These are phyloP conservation scores for Centella asiatica DNA, from an alignment of 129 eudicot genomes.

Conservation along the genomic window DNA sequence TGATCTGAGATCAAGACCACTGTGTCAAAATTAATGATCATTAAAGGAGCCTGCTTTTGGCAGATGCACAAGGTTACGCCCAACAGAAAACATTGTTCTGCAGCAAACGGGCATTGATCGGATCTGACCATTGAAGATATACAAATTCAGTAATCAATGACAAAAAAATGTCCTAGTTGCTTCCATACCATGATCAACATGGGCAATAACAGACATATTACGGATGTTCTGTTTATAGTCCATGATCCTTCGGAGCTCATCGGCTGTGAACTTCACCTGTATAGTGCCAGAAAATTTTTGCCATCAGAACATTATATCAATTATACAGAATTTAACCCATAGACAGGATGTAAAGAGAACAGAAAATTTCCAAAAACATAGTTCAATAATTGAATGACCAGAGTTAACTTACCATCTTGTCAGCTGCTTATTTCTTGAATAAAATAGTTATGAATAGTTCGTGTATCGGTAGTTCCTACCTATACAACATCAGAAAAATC, in stretches of 20 bases:
- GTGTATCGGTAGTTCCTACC: not conserved
- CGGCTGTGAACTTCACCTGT: constrained; percentile 89
- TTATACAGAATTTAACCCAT: not conserved
- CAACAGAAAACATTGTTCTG: too few species aligned
- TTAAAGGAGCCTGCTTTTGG: too few species aligned
- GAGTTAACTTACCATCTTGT: constrained; percentile 38
- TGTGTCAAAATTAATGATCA: too few species aligned
- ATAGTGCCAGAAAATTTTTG: not conserved
- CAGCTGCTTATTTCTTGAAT: constrained; percentile 8
- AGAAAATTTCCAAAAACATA: too few species aligned
- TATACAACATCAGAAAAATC: not conserved
- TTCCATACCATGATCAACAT: constrained; percentile 52
- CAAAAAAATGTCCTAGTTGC: not conserved
- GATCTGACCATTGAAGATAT: too few species aligned
- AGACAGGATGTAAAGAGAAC: not conserved
- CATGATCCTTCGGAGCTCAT: constrained; percentile 53
- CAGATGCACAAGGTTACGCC: too few species aligned
- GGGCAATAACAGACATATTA: constrained; percentile 68
- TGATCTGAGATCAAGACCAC: too few species aligned
- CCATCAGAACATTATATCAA: not conserved
- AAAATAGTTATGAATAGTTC: not conserved
- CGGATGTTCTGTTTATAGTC: constrained; percentile 52
- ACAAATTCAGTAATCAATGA: not conserved
- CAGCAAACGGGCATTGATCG: too few species aligned
- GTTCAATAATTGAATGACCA: too few species aligned